Base-by-base conservation (phyloP, 1,284 basidiomycete genomes). In the Apiotrichum gracile region DNA sequence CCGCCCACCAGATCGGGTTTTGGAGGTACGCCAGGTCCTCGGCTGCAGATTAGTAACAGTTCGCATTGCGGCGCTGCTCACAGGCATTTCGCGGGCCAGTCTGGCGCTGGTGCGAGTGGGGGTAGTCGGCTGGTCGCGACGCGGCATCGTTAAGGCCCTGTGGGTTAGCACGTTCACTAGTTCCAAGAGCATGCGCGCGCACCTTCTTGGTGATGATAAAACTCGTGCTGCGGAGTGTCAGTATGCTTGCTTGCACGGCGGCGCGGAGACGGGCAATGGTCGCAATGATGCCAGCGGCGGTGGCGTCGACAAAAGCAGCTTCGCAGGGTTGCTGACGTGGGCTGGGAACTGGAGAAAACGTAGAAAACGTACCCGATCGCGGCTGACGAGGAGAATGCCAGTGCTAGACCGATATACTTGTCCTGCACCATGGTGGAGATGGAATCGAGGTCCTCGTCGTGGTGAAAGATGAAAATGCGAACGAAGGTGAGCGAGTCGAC, bases 201-300 rank as follows among this genome's bases (percentile, higher is more conserved):
- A 87, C 92, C 85, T 93, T 96, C 83, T 96, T 96, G 21, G 91
- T 96, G 69, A 96, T 91, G 71, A 97, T 93, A 74, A 91, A 92
- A 73, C 88, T 91, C 43, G 87, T 88, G 21, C 70, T 73, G 50
- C 8, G 19, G 14, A 17, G 37, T 25, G 44, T 43, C 26, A 50
- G 40, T 12, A 34, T 9, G 12, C 4, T 12, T 21, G 5, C 31
- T 24, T 17, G 29, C 17, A 27, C n/a, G n/a, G 10, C 8, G 38
- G 8, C 3, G 38, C 2, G 12, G 38, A 9, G 6, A 21, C 12
- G 14, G n/a, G 22, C 21, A 24, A 13, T 10, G 35, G 35, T 8
- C 16, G 16, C n/a, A 19, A 8, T 37, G 35, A 8, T 40, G 38
- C 14, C 24, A 21, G 19, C 22, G 19, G 12, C 16, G 35, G 35